Conservation (phyloP, 371 early-diverging fungal genomes). For the Blakeslea trispora region DNA sequence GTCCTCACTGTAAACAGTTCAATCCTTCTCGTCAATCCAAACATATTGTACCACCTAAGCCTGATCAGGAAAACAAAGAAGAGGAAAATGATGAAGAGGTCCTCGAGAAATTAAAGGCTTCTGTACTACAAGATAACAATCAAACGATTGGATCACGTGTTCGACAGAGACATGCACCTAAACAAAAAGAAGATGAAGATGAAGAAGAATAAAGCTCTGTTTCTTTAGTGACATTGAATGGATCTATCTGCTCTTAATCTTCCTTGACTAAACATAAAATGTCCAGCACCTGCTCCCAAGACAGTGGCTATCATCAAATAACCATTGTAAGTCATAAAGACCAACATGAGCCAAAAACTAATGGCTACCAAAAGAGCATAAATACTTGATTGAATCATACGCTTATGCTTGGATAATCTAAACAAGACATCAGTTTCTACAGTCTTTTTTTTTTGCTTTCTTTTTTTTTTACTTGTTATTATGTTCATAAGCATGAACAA, state of each 20-base stretch:
- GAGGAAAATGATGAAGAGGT: slow-evolving; percentile 13
- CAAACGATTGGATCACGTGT: slow-evolving; percentile 24
- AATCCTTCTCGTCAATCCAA: slow-evolving; percentile 32
- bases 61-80: slow-evolving; percentile 4
- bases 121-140: slow-evolving; percentile 9
- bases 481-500: slow-evolving; percentile 27
- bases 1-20: slow-evolving; percentile 32
- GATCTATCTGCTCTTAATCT: slow-evolving; percentile 28
- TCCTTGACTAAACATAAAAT: slow-evolving; percentile 60
- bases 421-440: neutral
- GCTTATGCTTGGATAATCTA: slow-evolving; percentile 37
- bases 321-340: slow-evolving; percentile 88
- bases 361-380: slow-evolving; percentile 64
- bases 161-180: slow-evolving; percentile 17
- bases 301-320: slow-evolving; percentile 72
- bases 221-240: slow-evolving; percentile 48
- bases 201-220: too few relatives aligned
- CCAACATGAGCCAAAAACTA: slow-evolving; percentile 73
- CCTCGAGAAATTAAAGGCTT: slow-evolving; percentile 8
- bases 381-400: slow-evolving; percentile 53
- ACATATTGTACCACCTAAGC: slow-evolving; percentile 1
- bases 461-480: slow-evolving; percentile 7
- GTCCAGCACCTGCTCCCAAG: slow-evolving; percentile 73
- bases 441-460: slow-evolving; percentile 2
- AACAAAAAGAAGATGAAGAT: slow-evolving; percentile 2